Evolutionary conservation across 495 filamentous ascomycete genomes (phyloP), one percentile per base, ranked within the genome.

Genomic region (Penicillium psychrofluorescens): DNA sequence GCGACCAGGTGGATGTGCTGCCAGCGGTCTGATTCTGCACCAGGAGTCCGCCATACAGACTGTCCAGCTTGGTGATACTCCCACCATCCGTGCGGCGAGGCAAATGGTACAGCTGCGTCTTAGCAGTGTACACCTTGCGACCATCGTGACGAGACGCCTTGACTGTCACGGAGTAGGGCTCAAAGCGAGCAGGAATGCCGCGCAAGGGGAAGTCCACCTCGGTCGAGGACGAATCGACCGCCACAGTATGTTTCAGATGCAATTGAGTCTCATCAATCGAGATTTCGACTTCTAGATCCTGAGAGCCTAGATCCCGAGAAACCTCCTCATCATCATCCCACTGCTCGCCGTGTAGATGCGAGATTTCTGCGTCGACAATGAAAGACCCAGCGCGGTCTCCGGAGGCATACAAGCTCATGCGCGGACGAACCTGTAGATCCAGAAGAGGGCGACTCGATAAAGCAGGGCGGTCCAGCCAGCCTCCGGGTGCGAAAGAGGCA

Each of bases 41-140:
- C 8, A 49, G 8, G 67, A 85, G 49, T 0, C 74, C 80, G 22
- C 80, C 79, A 43, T 75, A 69, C 2, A 83, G 58, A 50, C 75
- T 72, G 51, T 87, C 83, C 13, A 86, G 66, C 49, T 78, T 78
- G 11, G 79, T 77, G 11, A 75, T 67, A 48, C 80, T 85, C 15
- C 80, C 77, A 8, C 63, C 68, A 39, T 67, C 64, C 36, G 74
- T 76, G 5, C 75, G 72, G 1, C 50, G 45, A 6, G 81, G 82
- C 1, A 88, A 71, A 38, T 78, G 69, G 27, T 70, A 71, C 12
- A 85, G 37, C 15, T 69, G 44, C 11, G 74, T 75, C 0, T 52
- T 69, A 0, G 73, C 64, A 55, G 14, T 59, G 58, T 64, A 29
- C 59, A 56, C 35, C 61, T 61, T 32, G 63, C 59, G 9, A 54